These are phyloP conservation scores for Geotrichum bryndzae DNA, from an alignment of 1,139 yeast species.

Conservation along the genomic window DNA sequence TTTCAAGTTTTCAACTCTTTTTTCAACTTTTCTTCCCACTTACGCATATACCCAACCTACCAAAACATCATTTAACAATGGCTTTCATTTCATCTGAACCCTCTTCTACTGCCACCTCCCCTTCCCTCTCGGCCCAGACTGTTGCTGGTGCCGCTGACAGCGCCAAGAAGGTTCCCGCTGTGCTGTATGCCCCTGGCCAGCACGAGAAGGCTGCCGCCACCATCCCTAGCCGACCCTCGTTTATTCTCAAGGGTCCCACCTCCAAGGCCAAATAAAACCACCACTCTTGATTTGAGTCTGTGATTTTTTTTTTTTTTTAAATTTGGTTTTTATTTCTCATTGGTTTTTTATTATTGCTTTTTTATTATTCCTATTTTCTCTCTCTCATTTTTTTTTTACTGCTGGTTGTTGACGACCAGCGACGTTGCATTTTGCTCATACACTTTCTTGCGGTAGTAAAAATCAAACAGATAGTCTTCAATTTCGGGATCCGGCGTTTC, in stretches of 20 bases:
- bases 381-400: background rate
- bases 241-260: background rate
- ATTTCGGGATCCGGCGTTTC: slow-evolving; percentile 14
- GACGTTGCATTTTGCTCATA: background rate
- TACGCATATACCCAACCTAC: too few species aligned
- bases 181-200: slow-evolving; percentile 1
- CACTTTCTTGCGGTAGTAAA: slow-evolving; percentile 9
- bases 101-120: background rate
- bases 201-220: background rate
- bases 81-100: slow-evolving; percentile 5
- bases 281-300: too few species aligned
- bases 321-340: background rate
- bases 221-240: background rate
- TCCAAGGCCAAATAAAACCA: background rate
- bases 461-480: slow-evolving; percentile 15
- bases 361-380: background rate
- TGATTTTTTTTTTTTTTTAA: background rate
- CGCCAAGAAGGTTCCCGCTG: background rate
- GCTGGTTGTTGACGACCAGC: background rate
- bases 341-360: background rate
- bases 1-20: too few species aligned
- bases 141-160: background rate
- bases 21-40: too few species aligned
- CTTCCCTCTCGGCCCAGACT: background rate
- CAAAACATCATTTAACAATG: background rate